Base-by-base conservation (phyloP, 768 basidiomycete species). In the Phlebiopsis flavidoalba region DNA sequence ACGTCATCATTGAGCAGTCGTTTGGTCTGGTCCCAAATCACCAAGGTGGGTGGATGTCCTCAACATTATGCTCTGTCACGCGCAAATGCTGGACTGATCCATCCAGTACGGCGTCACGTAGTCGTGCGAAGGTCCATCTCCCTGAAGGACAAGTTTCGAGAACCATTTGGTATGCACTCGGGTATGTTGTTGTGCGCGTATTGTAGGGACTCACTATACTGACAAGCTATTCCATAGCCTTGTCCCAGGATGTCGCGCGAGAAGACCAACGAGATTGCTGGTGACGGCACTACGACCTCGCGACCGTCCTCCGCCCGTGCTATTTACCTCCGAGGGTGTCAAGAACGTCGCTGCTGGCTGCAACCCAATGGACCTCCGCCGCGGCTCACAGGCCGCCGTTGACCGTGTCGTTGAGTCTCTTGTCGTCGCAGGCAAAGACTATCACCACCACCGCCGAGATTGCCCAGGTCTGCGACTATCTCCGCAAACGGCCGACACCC, bases 261-360 rank as follows among this genome's bases (percentile, higher is more conserved):
- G 71, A 97, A 97, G 79, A 97, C 95, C 21, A 98, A 98, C 77
- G 95, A 98, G 76, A 80, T 89, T 67, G 96, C 96, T 40, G 96
- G 96, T 73, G 96, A 99, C 73, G 96, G 96, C 60, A 98, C 96
- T 2, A 99, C 96, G 8, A 99, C 96, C 15, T 7, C 40, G 40
- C 95, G 96, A 4, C 98, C 96, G 37, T 96, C 98, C 57, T 87
- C 98, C 60, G 93, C 96, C 10, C 91, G 94, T 58, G 95, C 96
- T 59, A 98, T 99, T 76, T 99, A 97, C 79, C n/a, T 84, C 94
- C 0, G 96, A 99, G 76, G 96, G 96, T 74, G 95, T 98, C 69
- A 98, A 98, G 82, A 98, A 98, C 69, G 96, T 98, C 60, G 96
- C 96, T 21, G 96, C 96, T 10, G 96, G 96, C 3, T 99, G 96